Conservation (phyloP, 768 basidiomycete genomes). For the Amanita polypyramis region DNA sequence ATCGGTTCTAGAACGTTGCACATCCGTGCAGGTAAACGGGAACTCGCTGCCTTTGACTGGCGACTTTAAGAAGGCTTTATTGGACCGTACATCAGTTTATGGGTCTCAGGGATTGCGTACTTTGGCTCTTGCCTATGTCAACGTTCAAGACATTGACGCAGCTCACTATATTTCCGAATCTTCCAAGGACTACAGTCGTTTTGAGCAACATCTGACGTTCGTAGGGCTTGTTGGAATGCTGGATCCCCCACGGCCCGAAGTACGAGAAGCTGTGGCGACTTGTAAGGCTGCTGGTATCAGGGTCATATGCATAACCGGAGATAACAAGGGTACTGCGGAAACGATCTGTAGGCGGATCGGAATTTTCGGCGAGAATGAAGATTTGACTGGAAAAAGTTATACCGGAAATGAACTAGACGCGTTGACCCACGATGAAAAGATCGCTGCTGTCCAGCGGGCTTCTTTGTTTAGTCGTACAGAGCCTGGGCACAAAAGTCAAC, state of each 20-base stretch:
- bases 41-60: slow-evolving; percentile 55
- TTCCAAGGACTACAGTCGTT: slow-evolving; percentile 74
- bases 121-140: slow-evolving; percentile 82
- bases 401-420: slow-evolving; percentile 89
- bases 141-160: slow-evolving; percentile 66
- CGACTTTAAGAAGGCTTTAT: slow-evolving; percentile 46
- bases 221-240: slow-evolving; percentile 97
- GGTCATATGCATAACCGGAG: slow-evolving; percentile 95
- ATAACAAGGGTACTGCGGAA: slow-evolving; percentile 96
- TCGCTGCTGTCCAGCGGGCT: slow-evolving; percentile 78
- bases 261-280: slow-evolving; percentile 74
- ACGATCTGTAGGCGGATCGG: slow-evolving; percentile 96
- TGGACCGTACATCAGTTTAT: slow-evolving; percentile 60
- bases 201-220: slow-evolving; percentile 88
- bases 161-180: slow-evolving; percentile 75
- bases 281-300: slow-evolving; percentile 91
- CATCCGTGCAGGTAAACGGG: slow-evolving; percentile 57
- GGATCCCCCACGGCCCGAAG: slow-evolving; percentile 95
- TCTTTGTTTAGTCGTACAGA: slow-evolving; percentile 91
- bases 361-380: slow-evolving; percentile 79
- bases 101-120: slow-evolving; percentile 80
- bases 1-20: slow-evolving; percentile 85
- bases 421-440: slow-evolving; percentile 70
- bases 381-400: slow-evolving; percentile 90
- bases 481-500: slow-evolving; percentile 87